Base-by-base conservation (phyloP, 2,329 filamentous ascomycete genomes). In the Epichloe sylvatica region DNA sequence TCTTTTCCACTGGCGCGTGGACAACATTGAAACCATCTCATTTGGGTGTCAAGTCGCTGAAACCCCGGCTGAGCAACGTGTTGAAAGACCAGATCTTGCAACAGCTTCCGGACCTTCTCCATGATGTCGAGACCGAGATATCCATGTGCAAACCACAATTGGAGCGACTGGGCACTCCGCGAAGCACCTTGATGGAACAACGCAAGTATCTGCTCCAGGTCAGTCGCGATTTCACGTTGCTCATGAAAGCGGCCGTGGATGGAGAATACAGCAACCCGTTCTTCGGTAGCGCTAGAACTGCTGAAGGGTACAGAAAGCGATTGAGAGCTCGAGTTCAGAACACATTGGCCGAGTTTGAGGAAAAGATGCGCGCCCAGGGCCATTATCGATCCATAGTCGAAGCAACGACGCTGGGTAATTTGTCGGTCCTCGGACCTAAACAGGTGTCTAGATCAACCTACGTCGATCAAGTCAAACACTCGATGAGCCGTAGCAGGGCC, bases 311-410 rank as follows among this genome's bases (percentile, higher is more conserved):
- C 34, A 44, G 58, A 0, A 71, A 66, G 37, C 69, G 77, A 0
- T 64, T 83, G 4, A 69, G 78, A 0, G 76, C 78, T 0, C 65
- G 74, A 0, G 64, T 80, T 1, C 76, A 80, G 48, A 70, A 74
- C 36, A 47, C 35, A 8, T 25, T 55, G 17, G 40, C 23, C 0
- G 59, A 65, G 0, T 83, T 82, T 53, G 64, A 71, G 0, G 53
- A 65, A 0, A 49, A 63, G 1, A 73, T 81, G 61, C 77, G 78
- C 0, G 68, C 73, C 47, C 63, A 59, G 15, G 51, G 51, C 7
- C 38, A 42, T 3, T 15, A 45, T 19, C 65, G 62, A 19, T 46
- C 58, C 1, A 66, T 74, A 41, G 40, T 59, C 6, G 55, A 59
- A 9, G 11, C 25, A 11, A n/a, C n/a, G 4, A 30, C n/a, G 8